A percentile compares a stretch with the other conserved stretches of the same genome.
Conservation (phyloP, 495 filamentous ascomycete genomes). For the Penicillium desertorum region DNA sequence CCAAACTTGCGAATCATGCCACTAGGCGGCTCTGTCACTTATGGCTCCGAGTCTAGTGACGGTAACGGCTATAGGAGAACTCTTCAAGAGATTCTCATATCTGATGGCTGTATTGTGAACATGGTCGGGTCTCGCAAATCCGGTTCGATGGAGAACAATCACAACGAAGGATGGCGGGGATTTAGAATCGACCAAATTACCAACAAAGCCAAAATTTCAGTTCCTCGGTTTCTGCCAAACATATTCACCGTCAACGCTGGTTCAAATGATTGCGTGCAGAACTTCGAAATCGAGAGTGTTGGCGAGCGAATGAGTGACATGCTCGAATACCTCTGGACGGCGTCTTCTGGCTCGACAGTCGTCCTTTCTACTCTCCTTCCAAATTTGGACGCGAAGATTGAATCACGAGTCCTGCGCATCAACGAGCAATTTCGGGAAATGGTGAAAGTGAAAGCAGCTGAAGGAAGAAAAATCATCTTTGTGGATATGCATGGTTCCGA, state of each 20-base stretch:
- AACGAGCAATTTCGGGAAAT: neutral
- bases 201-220: neutral
- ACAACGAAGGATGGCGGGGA: neutral
- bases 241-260: neutral
- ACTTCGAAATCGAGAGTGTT: neutral
- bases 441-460: neutral
- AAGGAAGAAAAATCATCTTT: neutral
- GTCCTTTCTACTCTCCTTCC: neutral
- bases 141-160: neutral
- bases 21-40: neutral
- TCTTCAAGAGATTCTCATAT: neutral
- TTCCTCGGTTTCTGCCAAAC: neutral
- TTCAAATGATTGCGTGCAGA: neutral
- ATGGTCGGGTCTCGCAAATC: neutral
- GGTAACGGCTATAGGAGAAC: neutral
- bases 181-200: neutral
- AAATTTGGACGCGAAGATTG: neutral
- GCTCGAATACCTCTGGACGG: neutral
- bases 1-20: neutral
- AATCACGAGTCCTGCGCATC: neutral
- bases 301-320: neutral
- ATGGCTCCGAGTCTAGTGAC: neutral
- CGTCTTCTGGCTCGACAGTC: neutral
- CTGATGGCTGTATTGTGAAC: neutral
- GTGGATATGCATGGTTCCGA: neutral